Evolutionary conservation across 257 asterid genomes (phyloP).

Genomic region (Ehretia macrophylla): DNA sequence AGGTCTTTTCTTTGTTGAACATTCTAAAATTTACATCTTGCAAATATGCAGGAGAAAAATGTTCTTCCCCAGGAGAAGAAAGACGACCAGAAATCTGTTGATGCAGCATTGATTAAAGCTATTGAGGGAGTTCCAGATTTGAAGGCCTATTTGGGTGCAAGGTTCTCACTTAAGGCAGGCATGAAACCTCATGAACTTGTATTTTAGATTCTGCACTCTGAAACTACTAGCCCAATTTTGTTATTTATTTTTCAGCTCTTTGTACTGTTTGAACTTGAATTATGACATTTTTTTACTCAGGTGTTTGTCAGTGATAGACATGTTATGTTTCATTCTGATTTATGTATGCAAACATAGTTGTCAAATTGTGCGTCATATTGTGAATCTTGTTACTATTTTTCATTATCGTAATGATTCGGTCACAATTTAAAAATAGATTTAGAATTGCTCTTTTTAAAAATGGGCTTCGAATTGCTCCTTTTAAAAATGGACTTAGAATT

Average conservation of each 20-base stretch:
- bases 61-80: constrained; percentile 26
- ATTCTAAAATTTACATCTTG: neutral
- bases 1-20: neutral
- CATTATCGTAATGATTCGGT: too few relatives aligned
- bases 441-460: too few relatives aligned
- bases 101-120: constrained; percentile 21
- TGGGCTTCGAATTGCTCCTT: too few relatives aligned
- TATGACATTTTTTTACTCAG: neutral
- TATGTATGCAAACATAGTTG: neutral
- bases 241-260: neutral
- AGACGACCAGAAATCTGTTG: constrained; percentile 28
- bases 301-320: neutral
- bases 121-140: constrained; percentile 24
- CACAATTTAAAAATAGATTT: too few relatives aligned
- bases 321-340: neutral
- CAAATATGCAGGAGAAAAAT: constrained; percentile 26
- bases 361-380: too few relatives aligned
- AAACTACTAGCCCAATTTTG: constrained; percentile 1
- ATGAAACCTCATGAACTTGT: constrained; percentile 34
- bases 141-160: constrained; percentile 31
- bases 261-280: neutral
- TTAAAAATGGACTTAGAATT: too few relatives aligned
- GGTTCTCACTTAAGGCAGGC: constrained; percentile 32
- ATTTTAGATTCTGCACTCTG: constrained; percentile 6
- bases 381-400: too few relatives aligned